A percentile compares a stretch with the other conserved stretches of the same genome.
phyloP scores from a whole-genome alignment of 306 rosid genomes.

The Clitoria ternatea region DNA sequence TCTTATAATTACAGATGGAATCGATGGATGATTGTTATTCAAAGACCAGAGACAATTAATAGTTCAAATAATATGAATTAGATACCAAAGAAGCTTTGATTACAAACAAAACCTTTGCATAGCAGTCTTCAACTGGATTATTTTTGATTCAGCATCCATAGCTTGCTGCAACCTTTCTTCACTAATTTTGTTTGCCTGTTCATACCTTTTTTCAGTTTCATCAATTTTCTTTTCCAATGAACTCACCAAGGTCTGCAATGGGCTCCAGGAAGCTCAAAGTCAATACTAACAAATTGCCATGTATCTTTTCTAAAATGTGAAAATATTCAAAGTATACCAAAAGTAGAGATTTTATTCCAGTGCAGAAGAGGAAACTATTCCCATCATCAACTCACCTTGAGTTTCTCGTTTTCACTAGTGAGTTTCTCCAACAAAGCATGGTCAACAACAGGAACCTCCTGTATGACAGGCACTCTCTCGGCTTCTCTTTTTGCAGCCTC shows the following conservation, averaged over 20 bases:
- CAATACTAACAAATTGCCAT: constrained; percentile 20
- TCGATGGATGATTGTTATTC: background rate
- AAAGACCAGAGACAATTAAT: background rate
- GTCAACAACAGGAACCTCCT: constrained; percentile 96
- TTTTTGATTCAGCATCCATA: constrained; percentile 89
- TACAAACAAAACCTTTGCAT: constrained; percentile 78
- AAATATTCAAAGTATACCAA: background rate
- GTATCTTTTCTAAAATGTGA: constrained; percentile 4
- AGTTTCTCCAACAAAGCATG: constrained; percentile 71
- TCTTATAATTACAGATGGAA: background rate
- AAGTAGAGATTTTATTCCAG: background rate
- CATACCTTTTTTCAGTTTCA: constrained; percentile 87
- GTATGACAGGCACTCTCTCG: constrained; percentile 65
- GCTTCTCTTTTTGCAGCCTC: constrained; percentile 66
- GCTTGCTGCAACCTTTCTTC: constrained; percentile 98
- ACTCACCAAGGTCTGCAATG: constrained; percentile 73
- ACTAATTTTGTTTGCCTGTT: constrained; percentile 78
- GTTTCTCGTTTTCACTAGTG: constrained; percentile 83
- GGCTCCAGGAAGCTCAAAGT: constrained; percentile 31
- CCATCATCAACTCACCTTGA: constrained; percentile 64
- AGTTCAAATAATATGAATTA: constrained; percentile 4
- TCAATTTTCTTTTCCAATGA: constrained; percentile 88
- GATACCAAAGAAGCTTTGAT: constrained; percentile 21
- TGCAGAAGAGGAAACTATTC: constrained; percentile 1
- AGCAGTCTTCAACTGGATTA: constrained; percentile 80